Conservation (phyloP, 2,329 filamentous ascomycete genomes). For the Cephalotrichum gorgonifer region DNA sequence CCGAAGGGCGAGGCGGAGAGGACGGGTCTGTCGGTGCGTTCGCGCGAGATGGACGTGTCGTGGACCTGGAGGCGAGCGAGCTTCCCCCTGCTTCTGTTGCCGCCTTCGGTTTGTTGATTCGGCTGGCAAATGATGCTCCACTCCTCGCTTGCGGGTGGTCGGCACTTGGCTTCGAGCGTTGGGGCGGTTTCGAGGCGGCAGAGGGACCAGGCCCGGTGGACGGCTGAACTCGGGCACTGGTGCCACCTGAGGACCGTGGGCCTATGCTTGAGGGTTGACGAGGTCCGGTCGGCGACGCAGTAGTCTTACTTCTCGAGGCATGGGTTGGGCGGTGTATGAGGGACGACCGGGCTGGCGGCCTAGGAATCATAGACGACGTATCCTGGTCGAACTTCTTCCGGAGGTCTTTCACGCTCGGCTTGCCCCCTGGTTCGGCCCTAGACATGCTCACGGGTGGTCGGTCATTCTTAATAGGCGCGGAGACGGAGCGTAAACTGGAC, state of each 20-base stretch:
- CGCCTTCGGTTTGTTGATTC: conserved; percentile 36
- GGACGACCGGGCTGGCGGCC: conserved; percentile 2
- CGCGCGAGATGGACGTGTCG: conserved; percentile 26
- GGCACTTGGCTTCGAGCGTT: not conserved
- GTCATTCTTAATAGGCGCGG: conserved; percentile 42
- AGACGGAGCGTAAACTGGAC: conserved; percentile 40
- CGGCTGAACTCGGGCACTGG: not conserved
- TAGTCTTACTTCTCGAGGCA: not conserved
- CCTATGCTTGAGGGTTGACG: not conserved
- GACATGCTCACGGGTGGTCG: conserved; percentile 19
- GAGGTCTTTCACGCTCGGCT: conserved; percentile 71
- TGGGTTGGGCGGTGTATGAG: conserved; percentile 4
- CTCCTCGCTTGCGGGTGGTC: not conserved
- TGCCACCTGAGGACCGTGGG: not conserved
- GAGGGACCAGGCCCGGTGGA: not conserved
- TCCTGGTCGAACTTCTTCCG: conserved; percentile 69
- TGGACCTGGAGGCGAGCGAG: conserved; percentile 30
- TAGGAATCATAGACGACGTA: conserved; percentile 14
- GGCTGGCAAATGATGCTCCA: conserved; percentile 42
- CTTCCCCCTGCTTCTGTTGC: conserved; percentile 9
- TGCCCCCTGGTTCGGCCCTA: conserved; percentile 18
- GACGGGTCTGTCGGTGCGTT: conserved; percentile 14
- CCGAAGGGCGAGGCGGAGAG: conserved; percentile 10
- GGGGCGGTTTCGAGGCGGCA: not conserved
- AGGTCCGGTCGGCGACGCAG: not conserved